Evolutionary conservation across 108 stramenopile genomes (phyloP), one percentile per base, ranked within the genome.

Genomic region (Bacterosira constricta): DNA sequence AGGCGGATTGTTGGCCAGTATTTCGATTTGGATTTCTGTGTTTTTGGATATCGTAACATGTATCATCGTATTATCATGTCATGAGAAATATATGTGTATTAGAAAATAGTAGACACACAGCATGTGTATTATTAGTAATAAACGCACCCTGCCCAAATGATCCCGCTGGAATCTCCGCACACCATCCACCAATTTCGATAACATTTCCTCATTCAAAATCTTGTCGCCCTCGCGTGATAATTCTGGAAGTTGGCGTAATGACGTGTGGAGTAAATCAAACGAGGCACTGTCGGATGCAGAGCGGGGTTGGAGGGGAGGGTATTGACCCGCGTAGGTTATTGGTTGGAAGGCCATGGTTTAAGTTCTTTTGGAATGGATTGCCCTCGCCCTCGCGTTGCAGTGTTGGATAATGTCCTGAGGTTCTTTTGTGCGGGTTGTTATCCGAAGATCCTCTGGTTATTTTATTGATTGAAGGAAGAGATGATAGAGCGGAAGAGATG

Each of bases 141-240:
- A 47, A 68, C 66, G 55, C 55, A 77, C 76, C 76, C 69, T 64
- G 10, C 76, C 76, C 62, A 77, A 64, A 29, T 77, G 51, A 17
- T 63, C 76, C 11, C 47, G 37, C 52, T 77, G 76, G 46, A 77
- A 77, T 31, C 70, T 32, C 36, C 44, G 2, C 18, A 77, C 41
- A 0, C 76, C 76, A 52, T 77, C 76, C 18, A 71, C 63, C 26
- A 77, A 65, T 9, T 58, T 64, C 35, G 76, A 61, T 41, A 77
- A 38, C 53, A 64, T 63, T 21, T 63, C 58, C 12, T 61, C 59
- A 38, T 77, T 77, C 54, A 77, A 65, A 30, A 77, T 71, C 63
- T 71, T 77, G 18, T 77, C 76, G 18, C 63, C 44, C 63, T 77
- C 76, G n/a, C 23, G 46, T 4, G 62, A n/a, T 26, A 77, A 15